Evolutionary conservation across 2,329 filamentous ascomycete genomes (phyloP).

Genomic region (Furcasterigmium sp.): DNA sequence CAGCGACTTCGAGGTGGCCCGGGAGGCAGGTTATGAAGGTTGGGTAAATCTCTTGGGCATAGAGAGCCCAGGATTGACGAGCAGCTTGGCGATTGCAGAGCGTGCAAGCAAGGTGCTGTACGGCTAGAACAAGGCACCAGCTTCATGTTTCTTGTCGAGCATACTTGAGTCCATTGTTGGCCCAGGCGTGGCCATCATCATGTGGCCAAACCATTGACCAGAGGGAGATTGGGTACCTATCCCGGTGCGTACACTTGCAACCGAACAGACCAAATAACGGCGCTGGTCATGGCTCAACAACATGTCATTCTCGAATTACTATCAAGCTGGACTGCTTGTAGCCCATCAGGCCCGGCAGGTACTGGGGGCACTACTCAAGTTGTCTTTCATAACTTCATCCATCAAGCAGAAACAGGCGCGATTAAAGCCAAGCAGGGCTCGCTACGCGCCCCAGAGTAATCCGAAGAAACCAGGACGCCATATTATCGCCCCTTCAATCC

Average conservation of each 20-base stretch:
- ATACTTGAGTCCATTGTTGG: too few relatives aligned
- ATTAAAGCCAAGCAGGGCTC: neutral
- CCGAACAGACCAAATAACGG: too few relatives aligned
- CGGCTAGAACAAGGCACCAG: slow-evolving; percentile 18
- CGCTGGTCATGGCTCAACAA: too few relatives aligned
- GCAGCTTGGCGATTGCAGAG: slow-evolving; percentile 78
- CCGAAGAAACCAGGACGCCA: neutral
- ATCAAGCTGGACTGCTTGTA: too few relatives aligned
- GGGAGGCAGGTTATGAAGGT: slow-evolving; percentile 71
- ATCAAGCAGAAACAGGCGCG: neutral
- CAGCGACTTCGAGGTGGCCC: slow-evolving; percentile 75
- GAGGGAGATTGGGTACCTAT: too few relatives aligned
- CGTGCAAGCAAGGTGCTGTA: slow-evolving; percentile 56
- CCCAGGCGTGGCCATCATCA: too few relatives aligned
- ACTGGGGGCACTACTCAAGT: too few relatives aligned
- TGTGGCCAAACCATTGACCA: too few relatives aligned
- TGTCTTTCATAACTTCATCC: too few relatives aligned
- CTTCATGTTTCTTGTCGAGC: slow-evolving; percentile 3
- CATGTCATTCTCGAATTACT: too few relatives aligned
- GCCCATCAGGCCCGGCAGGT: too few relatives aligned
- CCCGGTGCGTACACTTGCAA: too few relatives aligned
- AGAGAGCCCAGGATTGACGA: slow-evolving; percentile 89
- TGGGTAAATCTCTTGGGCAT: slow-evolving; percentile 91
- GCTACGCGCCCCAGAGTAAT: neutral
- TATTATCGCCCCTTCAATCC: neutral